Percentiles rank a stretch among this genome's conserved stretches.
Evolutionary conservation across 495 filamentous ascomycete species (phyloP).

Genomic region (Penicillium malachiteum): DNA sequence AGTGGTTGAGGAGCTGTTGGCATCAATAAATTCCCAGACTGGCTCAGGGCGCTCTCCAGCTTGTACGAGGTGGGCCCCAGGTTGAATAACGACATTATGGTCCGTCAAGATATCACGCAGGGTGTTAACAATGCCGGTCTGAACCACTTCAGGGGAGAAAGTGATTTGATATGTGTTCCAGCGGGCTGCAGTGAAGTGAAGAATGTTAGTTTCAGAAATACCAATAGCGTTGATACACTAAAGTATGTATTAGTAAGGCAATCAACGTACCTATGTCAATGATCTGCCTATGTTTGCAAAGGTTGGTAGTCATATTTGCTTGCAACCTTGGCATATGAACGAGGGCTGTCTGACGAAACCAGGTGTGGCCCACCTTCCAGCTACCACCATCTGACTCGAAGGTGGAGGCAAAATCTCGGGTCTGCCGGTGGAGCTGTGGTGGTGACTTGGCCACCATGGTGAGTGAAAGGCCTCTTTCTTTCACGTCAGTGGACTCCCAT

Average conservation of each 20-base stretch:
- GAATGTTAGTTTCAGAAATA: background rate
- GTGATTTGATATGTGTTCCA: slow-evolving; percentile 45
- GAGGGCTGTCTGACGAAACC: slow-evolving; percentile 75
- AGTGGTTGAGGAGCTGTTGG: too few relatives aligned
- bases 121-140: slow-evolving; percentile 37
- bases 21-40: slow-evolving; percentile 60
- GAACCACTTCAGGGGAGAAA: slow-evolving; percentile 17
- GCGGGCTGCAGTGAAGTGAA: slow-evolving; percentile 22
- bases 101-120: slow-evolving; percentile 62
- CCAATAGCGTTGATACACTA: background rate
- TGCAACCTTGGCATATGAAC: slow-evolving; percentile 42
- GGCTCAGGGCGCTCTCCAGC: slow-evolving; percentile 20
- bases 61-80: slow-evolving; percentile 23
- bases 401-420: slow-evolving; percentile 34
- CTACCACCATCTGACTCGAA: slow-evolving; percentile 36
- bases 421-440: slow-evolving; percentile 62
- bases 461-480: slow-evolving; percentile 39
- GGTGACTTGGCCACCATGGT: slow-evolving; percentile 64
- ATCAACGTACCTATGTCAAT: slow-evolving; percentile 69
- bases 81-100: slow-evolving; percentile 63
- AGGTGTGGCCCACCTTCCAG: slow-evolving; percentile 70
- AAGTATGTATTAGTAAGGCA: background rate
- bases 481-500: slow-evolving; percentile 37
- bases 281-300: slow-evolving; percentile 55
- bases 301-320: slow-evolving; percentile 45